Conservation (phyloP, 2,329 filamentous ascomycete genomes). For the Aureobasidium sp. region DNA sequence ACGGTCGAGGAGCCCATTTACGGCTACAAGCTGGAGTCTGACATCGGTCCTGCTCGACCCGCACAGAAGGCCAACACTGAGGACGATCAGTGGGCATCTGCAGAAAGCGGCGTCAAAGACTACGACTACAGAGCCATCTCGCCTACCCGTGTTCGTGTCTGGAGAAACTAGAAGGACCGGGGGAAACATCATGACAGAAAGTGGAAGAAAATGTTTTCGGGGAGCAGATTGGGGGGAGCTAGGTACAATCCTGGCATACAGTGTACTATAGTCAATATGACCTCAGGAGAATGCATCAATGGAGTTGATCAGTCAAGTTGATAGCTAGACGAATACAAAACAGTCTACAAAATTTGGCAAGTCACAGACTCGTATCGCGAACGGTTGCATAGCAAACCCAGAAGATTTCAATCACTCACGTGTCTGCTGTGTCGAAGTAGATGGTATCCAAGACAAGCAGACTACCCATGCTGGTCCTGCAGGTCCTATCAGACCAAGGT, state of each 20-base stretch:
- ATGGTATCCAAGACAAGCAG: not conserved
- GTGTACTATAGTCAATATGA: not conserved
- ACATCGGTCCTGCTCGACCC: too few species aligned
- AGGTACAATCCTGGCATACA: not conserved
- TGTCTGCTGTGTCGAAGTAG: not conserved
- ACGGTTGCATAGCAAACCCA: not conserved
- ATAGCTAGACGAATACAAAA: not conserved
- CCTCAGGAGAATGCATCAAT: not conserved
- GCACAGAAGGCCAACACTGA: not conserved
- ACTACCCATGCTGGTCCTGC: not conserved
- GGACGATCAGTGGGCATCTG: not conserved
- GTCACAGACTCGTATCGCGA: not conserved
- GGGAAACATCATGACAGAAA: not conserved
- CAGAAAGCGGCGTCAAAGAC: conserved; percentile 2
- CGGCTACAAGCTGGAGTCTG: not conserved
- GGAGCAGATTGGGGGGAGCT: too few species aligned
- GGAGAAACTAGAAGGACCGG: not conserved
- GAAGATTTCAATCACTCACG: not conserved
- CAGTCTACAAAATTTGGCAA: not conserved
- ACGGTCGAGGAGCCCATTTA: not conserved
- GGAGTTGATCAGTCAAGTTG: not conserved
- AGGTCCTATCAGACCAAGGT: not conserved
- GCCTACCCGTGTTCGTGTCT: not conserved
- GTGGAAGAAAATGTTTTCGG: not conserved
- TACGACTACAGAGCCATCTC: not conserved